phyloP scores from a whole-genome alignment of 2,329 filamentous ascomycete genomes.

The Parafenestella ontariensis region DNA sequence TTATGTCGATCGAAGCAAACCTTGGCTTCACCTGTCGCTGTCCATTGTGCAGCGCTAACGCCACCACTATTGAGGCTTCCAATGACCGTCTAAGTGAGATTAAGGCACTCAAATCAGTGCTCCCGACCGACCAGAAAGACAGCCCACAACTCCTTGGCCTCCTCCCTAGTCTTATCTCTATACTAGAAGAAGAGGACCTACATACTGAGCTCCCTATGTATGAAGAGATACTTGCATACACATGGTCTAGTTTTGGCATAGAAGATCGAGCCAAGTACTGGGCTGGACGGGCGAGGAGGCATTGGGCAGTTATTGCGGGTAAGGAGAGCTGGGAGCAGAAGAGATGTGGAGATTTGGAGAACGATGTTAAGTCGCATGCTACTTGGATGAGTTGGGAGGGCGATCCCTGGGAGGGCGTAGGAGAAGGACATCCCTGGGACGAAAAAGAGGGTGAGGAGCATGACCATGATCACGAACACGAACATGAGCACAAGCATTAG shows the following conservation, averaged over 20 bases:
- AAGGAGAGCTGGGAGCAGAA: constrained; percentile 34
- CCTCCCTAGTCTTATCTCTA: constrained; percentile 31
- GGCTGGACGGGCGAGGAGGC: constrained; percentile 31
- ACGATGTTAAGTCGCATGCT: constrained; percentile 31
- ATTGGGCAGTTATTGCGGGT: constrained; percentile 36
- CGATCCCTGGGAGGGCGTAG: constrained; percentile 26
- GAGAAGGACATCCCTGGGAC: constrained; percentile 16
- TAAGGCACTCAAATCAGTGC: constrained; percentile 27
- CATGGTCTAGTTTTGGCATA: constrained; percentile 35
- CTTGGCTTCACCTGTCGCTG: constrained; percentile 43
- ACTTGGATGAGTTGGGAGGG: constrained; percentile 38
- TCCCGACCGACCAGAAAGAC: constrained; percentile 28
- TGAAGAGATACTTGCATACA: constrained; percentile 44
- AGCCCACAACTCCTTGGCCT: constrained; percentile 30
- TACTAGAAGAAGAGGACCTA: constrained; percentile 37
- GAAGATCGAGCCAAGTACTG: constrained; percentile 37
- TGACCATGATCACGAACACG: constrained; percentile 14
- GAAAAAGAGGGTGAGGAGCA: constrained; percentile 4
- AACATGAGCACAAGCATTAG: background rate
- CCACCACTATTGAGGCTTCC: constrained; percentile 22
- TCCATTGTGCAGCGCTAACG: constrained; percentile 33
- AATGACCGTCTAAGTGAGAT: constrained; percentile 37
- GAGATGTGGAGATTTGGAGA: constrained; percentile 28
- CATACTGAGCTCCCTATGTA: constrained; percentile 32
- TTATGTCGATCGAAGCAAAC: constrained; percentile 24